Base-by-base conservation (phyloP, 176 grass and related monocot genomes). In the Bonia amplexicaulis region DNA sequence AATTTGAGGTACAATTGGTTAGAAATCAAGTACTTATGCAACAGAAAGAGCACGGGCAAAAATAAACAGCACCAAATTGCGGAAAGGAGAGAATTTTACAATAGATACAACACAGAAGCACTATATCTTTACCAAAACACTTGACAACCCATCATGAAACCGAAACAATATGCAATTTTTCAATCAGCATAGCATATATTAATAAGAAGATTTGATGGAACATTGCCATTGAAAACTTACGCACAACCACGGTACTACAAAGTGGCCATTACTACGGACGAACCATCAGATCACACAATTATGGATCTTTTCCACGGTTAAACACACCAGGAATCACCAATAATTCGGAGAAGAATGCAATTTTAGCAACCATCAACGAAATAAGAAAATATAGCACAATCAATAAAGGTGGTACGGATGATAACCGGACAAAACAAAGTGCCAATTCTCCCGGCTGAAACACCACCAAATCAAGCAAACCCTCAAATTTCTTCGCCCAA, bases 261-360 rank as follows among this genome's bases (percentile, higher is more conserved):
- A 84, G 20, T 14, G 62, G 23, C 5, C 26, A 19, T 66, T 46
- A 68, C 35, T 9, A 63, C 12, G 29, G 42, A 80, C 67, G 12
- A 59, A 39, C 71, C 52, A 79, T 33, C 37, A 64, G 74, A 72
- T 63, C 86, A 77, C 31, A n/a, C 27, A 64, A 83, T 48, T 3
- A 45, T 57, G 64, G 25, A 78, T 85, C 25, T 35, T 59, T 49
- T 64, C 65, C 22, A 46, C 17, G 26, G 19, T 64, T 64, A 41
- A 82, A 63, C 42, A 75, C 19, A 17, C 29, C 2, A 74, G 6
- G 35, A 79, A 23, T 2, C 25, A 66, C 20, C 45, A 52, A 65
- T 46, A 42, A 66, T 61, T 80, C 26, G 2, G 25, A 15, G 48
- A 52, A 42, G 14, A 52, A 52, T 55, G 35, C 40, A 79, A 51